Evolutionary conservation across 139 green algal species (phyloP).

Genomic region (Chlamydomonas eustigma): DNA sequence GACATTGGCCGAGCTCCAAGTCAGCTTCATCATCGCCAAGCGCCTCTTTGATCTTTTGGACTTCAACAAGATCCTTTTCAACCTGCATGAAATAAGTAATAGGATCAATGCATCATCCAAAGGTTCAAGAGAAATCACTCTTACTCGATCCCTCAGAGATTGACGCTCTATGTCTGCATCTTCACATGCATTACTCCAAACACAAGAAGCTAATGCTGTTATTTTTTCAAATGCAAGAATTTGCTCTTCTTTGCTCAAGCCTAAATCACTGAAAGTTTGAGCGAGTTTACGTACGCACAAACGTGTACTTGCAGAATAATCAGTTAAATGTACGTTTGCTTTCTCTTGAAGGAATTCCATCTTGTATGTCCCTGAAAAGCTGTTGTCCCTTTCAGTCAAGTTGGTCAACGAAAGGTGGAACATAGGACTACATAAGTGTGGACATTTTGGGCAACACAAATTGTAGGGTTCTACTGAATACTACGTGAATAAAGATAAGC

Average conservation of each 20-base stretch:
- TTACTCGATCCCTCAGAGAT: neutral
- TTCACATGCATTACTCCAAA: neutral
- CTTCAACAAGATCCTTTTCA: neutral
- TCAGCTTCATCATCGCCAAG: neutral
- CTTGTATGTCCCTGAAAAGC: too few relatives aligned
- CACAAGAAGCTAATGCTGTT: neutral
- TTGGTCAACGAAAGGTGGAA: too few relatives aligned
- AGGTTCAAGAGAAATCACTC: too few relatives aligned
- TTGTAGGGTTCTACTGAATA: too few relatives aligned
- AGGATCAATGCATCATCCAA: too few relatives aligned
- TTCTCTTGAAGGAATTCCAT: neutral
- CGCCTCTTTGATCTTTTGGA: neutral
- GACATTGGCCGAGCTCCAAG: neutral
- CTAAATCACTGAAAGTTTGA: neutral
- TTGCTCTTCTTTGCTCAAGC: neutral
- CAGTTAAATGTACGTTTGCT: neutral
- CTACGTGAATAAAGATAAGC: too few relatives aligned
- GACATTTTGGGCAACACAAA: too few relatives aligned
- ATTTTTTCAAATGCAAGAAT: neutral
- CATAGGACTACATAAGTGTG: too few relatives aligned
- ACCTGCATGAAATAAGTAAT: neutral
- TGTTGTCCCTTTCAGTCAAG: too few relatives aligned
- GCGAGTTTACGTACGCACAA: neutral
- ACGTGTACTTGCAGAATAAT: neutral
- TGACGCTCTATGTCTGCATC: neutral